These are phyloP conservation scores for Picea sitchensis DNA, from an alignment of 75 land plant genomes.

Conservation along the genomic window DNA sequence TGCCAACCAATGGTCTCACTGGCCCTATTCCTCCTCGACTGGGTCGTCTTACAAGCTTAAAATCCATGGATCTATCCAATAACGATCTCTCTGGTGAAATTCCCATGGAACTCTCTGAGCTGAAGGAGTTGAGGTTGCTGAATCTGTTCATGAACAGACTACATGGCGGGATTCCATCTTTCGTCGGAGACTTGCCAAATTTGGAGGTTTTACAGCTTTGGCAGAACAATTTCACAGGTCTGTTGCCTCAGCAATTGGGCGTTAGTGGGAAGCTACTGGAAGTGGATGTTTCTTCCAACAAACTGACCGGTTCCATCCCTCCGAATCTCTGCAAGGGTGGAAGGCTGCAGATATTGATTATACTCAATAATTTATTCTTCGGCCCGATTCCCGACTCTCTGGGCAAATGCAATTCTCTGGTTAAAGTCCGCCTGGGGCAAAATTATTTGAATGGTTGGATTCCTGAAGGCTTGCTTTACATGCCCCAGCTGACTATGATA, in stretches of 20 bases:
- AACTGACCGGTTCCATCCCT: constrained; percentile 45
- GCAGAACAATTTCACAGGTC: constrained; percentile 76
- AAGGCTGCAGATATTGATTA: constrained; percentile 58
- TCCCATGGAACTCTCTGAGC: constrained; percentile 41
- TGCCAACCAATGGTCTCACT: constrained; percentile 46
- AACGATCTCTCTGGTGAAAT: constrained; percentile 68
- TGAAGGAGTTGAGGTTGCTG: constrained; percentile 48
- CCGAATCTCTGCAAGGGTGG: constrained; percentile 62
- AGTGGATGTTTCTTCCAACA: constrained; percentile 13
- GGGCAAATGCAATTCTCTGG: constrained; percentile 59
- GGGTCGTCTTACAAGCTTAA: constrained; percentile 50
- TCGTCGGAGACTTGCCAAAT: constrained; percentile 51
- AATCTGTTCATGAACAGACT: constrained; percentile 76
- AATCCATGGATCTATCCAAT: constrained; percentile 53
- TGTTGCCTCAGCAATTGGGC: constrained; percentile 5
- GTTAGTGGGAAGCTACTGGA: not conserved
- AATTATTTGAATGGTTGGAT: constrained; percentile 73
- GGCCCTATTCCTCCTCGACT: constrained; percentile 66
- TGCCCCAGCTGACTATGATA: constrained; percentile 16
- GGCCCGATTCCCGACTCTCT: constrained; percentile 73
- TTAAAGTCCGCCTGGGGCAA: constrained; percentile 66
- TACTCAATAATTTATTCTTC: constrained; percentile 56
- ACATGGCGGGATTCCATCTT: constrained; percentile 65
- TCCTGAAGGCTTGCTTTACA: constrained; percentile 25
- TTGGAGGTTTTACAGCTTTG: constrained; percentile 63